A percentile compares a stretch with the other conserved stretches of the same genome.
Evolutionary conservation across 441 rosid species (phyloP).

Genomic region (Sinapis alba): DNA sequence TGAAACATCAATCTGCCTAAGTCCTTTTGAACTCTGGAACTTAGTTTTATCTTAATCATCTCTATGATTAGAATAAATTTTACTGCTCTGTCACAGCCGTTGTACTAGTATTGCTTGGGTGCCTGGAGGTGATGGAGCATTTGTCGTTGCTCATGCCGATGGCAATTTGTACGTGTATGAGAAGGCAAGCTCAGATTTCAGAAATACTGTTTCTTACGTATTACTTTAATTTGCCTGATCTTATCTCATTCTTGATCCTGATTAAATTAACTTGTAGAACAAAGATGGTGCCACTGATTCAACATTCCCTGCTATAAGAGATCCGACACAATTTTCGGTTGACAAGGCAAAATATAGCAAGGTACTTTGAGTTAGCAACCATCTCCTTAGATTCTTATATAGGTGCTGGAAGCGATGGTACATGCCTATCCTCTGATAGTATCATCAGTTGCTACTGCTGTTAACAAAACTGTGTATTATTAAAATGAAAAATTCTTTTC

Average conservation of each 20-base stretch:
- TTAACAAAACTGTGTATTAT: not conserved
- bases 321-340: conserved; percentile 84
- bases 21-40: not conserved
- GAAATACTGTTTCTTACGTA: not conserved
- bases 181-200: conserved; percentile 66
- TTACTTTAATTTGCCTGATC: conserved; percentile 1
- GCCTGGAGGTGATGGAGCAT: conserved; percentile 96
- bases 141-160: conserved; percentile 94
- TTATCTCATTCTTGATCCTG: conserved; percentile 2
- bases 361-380: conserved; percentile 46
- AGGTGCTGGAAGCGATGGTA: not conserved
- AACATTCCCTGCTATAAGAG: conserved; percentile 87
- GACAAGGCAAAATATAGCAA: conserved; percentile 89
- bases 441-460: not conserved
- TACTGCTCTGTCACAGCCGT: conserved; percentile 60
- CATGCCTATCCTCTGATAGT: not conserved
- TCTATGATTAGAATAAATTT: not conserved
- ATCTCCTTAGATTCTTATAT: not conserved
- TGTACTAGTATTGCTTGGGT: conserved; percentile 92
- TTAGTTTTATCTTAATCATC: not conserved
- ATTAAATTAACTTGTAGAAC: conserved; percentile 16
- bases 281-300: conserved; percentile 90
- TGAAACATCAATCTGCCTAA: conserved; percentile 3
- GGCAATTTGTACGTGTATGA: conserved; percentile 93
- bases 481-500: not conserved